Conservation (phyloP, 192 early-diverging fungal species). For the Podila verticillata region DNA sequence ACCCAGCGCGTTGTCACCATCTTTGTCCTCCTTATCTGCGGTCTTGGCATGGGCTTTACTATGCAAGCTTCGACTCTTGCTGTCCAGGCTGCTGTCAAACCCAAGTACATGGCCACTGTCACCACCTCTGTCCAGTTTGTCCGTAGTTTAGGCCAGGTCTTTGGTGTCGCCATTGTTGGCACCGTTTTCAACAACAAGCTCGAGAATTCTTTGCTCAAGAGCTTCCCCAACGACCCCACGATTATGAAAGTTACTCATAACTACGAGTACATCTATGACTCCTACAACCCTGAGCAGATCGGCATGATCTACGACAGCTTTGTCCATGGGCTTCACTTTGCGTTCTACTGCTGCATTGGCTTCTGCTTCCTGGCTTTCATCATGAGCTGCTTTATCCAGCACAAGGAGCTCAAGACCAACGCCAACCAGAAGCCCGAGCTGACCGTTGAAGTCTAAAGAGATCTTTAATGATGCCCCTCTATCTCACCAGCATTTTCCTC, state of each 20-base stretch:
- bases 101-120: slow-evolving; percentile 62
- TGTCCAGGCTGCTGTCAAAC: slow-evolving; percentile 53
- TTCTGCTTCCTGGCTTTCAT: slow-evolving; percentile 40
- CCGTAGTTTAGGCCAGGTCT: slow-evolving; percentile 63
- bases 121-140: slow-evolving; percentile 62
- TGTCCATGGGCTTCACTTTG: slow-evolving; percentile 26
- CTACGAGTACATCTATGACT: background rate
- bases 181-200: slow-evolving; percentile 48
- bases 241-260: slow-evolving; percentile 11
- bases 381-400: slow-evolving; percentile 40
- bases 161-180: slow-evolving; percentile 62
- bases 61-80: slow-evolving; percentile 61
- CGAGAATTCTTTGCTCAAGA: background rate
- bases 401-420: slow-evolving; percentile 50
- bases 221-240: slow-evolving; percentile 8
- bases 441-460: slow-evolving; percentile 14
- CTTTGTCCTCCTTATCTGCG: slow-evolving; percentile 63
- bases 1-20: slow-evolving; percentile 59
- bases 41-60: slow-evolving; percentile 65
- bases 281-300: slow-evolving; percentile 8
- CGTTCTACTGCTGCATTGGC: slow-evolving; percentile 31
- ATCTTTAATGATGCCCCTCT: too few relatives aligned
- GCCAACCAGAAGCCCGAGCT: slow-evolving; percentile 48
- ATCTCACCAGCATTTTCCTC: too few relatives aligned
- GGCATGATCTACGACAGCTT: slow-evolving; percentile 22